Evolutionary conservation across 129 eudicot genomes (phyloP).

Genomic region (Silybum marianum): DNA sequence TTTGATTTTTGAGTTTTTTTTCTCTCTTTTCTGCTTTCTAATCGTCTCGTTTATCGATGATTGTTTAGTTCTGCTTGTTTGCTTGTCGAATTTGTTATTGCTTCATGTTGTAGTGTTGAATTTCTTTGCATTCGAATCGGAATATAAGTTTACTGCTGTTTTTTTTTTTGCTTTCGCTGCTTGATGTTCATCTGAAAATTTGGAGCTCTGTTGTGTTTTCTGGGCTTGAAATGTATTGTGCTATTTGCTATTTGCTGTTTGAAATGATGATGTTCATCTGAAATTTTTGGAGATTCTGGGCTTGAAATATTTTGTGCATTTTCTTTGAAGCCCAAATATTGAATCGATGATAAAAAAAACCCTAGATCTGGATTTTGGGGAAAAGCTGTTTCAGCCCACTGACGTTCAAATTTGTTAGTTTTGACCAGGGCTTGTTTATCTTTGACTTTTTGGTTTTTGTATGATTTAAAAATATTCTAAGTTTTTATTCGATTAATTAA

Average conservation of each 20-base stretch:
- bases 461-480: no score
- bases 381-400: conserved; percentile 33
- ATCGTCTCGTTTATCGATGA: background rate
- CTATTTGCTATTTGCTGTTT: background rate
- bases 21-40: background rate
- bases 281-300: conserved; percentile 22
- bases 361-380: conserved; percentile 49
- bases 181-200: background rate
- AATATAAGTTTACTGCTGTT: background rate
- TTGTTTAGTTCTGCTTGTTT: conserved; percentile 16
- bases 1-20: background rate
- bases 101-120: background rate
- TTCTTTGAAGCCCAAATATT: conserved; percentile 42
- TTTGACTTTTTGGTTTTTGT: background rate
- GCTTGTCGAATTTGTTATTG: background rate
- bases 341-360: conserved; percentile 13
- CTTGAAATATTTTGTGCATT: background rate
- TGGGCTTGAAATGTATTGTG: background rate
- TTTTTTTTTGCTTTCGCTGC: conserved; percentile 3
- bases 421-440: conserved; percentile 12
- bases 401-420: background rate
- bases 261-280: background rate
- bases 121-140: background rate
- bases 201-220: background rate
- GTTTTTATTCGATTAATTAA: no score